phyloP scores from a whole-genome alignment of 1,139 yeast genomes.

The Taphrina pruni region DNA sequence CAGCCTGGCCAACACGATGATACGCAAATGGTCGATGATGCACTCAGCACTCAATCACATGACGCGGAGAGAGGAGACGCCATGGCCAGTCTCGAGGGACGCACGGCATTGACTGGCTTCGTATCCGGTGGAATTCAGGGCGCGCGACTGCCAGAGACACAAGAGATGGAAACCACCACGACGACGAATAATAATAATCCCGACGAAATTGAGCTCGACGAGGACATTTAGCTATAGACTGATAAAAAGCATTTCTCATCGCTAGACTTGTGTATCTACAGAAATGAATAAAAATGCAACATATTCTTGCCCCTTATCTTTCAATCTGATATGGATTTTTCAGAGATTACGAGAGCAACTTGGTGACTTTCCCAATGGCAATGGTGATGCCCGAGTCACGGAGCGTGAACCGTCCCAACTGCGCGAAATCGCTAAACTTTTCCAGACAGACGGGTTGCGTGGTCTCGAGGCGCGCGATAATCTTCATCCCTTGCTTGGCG shows the following conservation, averaged over 20 bases:
- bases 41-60: too few species aligned
- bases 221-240: constrained; percentile 6
- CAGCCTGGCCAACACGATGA: background rate
- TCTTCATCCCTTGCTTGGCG: constrained; percentile 98
- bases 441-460: constrained; percentile 81
- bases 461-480: constrained; percentile 82
- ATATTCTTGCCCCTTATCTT: too few species aligned
- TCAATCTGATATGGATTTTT: too few species aligned
- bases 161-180: background rate
- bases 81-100: constrained; percentile 29
- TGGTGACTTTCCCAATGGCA: constrained; percentile 91
- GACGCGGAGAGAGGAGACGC: constrained; percentile 9
- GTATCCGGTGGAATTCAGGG: constrained; percentile 38
- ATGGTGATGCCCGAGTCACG: constrained; percentile 98
- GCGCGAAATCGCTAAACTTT: constrained; percentile 88
- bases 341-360: constrained; percentile 48
- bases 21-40: background rate
- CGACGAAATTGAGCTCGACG: constrained; percentile 35
- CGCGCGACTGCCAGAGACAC: constrained; percentile 14
- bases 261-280: background rate
- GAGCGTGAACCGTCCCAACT: constrained; percentile 94
- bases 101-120: constrained; percentile 35
- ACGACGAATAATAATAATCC: constrained; percentile 7
- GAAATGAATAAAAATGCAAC: background rate
- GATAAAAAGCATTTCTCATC: background rate